Evolutionary conservation across 2,329 filamentous ascomycete species (phyloP).

Genomic region (Pseudonectria buxi): DNA sequence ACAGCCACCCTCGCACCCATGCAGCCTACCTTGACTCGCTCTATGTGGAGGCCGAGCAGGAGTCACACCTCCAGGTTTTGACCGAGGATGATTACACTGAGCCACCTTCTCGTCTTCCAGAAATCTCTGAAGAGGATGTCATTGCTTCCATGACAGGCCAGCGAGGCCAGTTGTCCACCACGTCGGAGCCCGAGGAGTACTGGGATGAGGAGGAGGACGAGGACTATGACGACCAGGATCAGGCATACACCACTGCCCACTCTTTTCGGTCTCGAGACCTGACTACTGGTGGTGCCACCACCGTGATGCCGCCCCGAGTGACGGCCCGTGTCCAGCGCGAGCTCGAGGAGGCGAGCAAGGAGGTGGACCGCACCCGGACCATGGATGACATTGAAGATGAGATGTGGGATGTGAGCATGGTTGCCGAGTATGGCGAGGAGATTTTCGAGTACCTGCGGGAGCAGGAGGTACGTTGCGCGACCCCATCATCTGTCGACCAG

Average conservation of each 20-base stretch:
- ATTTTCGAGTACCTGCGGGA: constrained; percentile 90
- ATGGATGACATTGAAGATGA: constrained; percentile 81
- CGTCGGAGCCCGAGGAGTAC: constrained; percentile 55
- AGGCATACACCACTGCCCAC: constrained; percentile 71
- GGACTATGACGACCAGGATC: constrained; percentile 49
- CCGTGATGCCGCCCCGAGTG: constrained; percentile 64
- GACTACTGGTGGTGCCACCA: constrained; percentile 45
- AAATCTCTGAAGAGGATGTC: constrained; percentile 26
- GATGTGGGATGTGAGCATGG: constrained; percentile 92
- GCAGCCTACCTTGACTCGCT: constrained; percentile 23
- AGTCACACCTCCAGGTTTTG: constrained; percentile 16
- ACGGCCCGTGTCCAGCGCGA: constrained; percentile 65
- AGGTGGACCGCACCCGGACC: constrained; percentile 63
- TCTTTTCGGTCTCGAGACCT: constrained; percentile 65
- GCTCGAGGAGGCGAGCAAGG: constrained; percentile 56
- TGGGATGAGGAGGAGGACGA: constrained; percentile 78
- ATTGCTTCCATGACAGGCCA: constrained; percentile 15
- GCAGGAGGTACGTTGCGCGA: constrained; percentile 61
- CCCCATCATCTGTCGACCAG: not conserved
- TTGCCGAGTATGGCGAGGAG: constrained; percentile 91
- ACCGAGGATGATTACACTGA: constrained; percentile 19
- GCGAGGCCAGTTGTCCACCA: constrained; percentile 19
- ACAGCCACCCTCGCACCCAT: constrained; percentile 16
- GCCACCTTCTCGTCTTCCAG: constrained; percentile 21
- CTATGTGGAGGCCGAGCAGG: constrained; percentile 18